A percentile compares a stretch with the other conserved stretches of the same genome.
These are phyloP conservation scores for Gnaphalium uliginosum DNA, from an alignment of 129 eudicot species.

Conservation along the genomic window DNA sequence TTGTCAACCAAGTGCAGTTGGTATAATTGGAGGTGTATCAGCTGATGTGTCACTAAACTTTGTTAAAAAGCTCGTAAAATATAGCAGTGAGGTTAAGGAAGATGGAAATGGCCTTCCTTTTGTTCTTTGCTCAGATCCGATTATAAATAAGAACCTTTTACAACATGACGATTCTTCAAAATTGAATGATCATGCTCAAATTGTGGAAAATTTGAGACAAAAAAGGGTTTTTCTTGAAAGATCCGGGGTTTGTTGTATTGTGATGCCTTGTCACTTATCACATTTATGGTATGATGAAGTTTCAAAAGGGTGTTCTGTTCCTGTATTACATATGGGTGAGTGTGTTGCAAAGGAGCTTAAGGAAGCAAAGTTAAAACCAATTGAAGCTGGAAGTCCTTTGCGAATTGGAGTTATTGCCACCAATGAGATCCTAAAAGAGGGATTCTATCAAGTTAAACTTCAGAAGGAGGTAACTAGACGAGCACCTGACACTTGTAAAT, in stretches of 20 bases:
- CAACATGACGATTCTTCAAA: constrained; percentile 25
- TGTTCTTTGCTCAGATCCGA: constrained; percentile 64
- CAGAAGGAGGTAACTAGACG: constrained; percentile 53
- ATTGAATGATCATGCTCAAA: constrained; percentile 25
- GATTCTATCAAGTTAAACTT: constrained; percentile 67
- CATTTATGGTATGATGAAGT: constrained; percentile 73
- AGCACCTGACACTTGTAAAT: neutral
- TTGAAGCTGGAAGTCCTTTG: constrained; percentile 71
- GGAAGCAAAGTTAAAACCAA: constrained; percentile 73
- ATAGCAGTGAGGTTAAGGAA: constrained; percentile 39
- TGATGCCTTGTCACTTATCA: constrained; percentile 67
- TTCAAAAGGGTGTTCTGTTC: constrained; percentile 59
- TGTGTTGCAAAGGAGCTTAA: constrained; percentile 80
- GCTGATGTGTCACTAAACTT: constrained; percentile 44
- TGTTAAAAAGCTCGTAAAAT: constrained; percentile 49
- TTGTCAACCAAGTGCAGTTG: constrained; percentile 47
- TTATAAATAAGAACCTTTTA: constrained; percentile 15
- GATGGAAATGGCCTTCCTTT: constrained; percentile 42
- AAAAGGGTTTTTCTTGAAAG: constrained; percentile 60
- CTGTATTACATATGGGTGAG: constrained; percentile 72
- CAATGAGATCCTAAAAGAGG: constrained; percentile 40
- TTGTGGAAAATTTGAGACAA: constrained; percentile 51
- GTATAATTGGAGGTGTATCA: constrained; percentile 68
- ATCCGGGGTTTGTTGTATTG: constrained; percentile 70
- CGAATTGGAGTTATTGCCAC: constrained; percentile 67